Conservation (phyloP, 495 filamentous ascomycete genomes). For the Neurospora sp. region DNA sequence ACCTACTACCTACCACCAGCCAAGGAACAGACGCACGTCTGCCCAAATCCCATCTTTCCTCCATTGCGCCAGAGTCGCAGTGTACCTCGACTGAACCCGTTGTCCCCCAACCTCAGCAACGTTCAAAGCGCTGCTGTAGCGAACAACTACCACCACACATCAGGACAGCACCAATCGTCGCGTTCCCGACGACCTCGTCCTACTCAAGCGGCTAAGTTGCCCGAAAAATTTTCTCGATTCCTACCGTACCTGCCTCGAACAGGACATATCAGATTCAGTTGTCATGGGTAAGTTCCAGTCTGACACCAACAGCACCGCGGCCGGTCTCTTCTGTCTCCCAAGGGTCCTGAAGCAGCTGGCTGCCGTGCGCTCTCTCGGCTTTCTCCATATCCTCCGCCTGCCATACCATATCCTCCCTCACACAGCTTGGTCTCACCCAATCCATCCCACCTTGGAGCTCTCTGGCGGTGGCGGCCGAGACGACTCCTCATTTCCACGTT, state of each 20-base stretch:
- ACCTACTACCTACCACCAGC: constrained; percentile 8
- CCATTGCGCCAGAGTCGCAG: constrained; percentile 18
- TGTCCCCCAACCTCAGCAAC: constrained; percentile 13
- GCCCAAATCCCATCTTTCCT: constrained; percentile 18
- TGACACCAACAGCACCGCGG: not conserved
- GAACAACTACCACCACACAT: constrained; percentile 11
- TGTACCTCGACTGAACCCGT: constrained; percentile 18
- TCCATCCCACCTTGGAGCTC: not conserved
- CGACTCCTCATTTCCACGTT: not conserved
- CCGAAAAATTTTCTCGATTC: constrained; percentile 23
- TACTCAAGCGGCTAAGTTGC: constrained; percentile 33
- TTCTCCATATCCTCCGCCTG: not conserved
- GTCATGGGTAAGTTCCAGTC: constrained; percentile 32
- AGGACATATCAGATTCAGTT: not conserved
- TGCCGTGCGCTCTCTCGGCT: not conserved
- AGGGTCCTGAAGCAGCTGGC: not conserved
- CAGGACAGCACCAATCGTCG: constrained; percentile 22
- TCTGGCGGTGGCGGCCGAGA: not conserved
- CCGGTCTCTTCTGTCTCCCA: not conserved
- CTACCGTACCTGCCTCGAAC: not conserved
- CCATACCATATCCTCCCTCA: not conserved
- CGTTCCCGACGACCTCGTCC: constrained; percentile 21
- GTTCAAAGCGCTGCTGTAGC: constrained; percentile 14
- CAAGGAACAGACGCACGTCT: constrained; percentile 17
- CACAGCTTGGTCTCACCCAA: not conserved